Evolutionary conservation across 345 rosid genomes (phyloP).

Genomic region (Barbarea vulgaris): DNA sequence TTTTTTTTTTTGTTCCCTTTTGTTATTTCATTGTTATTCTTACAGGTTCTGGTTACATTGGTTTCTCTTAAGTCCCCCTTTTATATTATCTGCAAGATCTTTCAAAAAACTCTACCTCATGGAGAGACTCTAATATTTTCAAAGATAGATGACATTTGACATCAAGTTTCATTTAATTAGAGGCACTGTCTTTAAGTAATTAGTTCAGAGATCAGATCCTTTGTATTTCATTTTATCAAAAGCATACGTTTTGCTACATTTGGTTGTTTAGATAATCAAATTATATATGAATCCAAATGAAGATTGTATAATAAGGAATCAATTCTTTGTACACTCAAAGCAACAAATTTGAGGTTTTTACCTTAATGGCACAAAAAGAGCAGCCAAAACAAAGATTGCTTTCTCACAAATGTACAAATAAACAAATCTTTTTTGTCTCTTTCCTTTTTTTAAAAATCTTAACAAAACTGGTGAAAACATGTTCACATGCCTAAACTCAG

Average conservation of each 20-base stretch:
- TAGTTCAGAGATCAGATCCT: background rate
- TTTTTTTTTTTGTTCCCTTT: background rate
- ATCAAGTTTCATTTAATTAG: background rate
- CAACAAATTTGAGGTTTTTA: background rate
- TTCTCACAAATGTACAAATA: conserved; percentile 30
- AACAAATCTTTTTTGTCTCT: background rate
- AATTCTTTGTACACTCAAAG: conserved; percentile 10
- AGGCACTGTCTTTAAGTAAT: background rate
- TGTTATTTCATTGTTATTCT: background rate
- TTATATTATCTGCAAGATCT: background rate
- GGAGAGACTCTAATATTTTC: background rate
- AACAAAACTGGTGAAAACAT: conserved; percentile 21
- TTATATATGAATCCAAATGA: conserved; percentile 2
- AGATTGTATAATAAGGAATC: conserved; percentile 8
- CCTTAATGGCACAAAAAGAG: conserved; percentile 3
- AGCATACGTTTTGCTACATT: background rate
- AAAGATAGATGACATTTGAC: background rate
- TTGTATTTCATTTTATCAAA: background rate
- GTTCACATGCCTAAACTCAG: conserved; percentile 55
- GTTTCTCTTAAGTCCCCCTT: background rate
- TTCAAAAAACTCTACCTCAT: background rate
- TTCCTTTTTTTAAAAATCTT: conserved; percentile 5
- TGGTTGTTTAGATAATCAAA: background rate
- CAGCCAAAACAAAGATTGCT: conserved; percentile 10
- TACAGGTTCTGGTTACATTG: background rate